Conservation (phyloP, 177 flowering plant genomes). For the Vitis hybrid region DNA sequence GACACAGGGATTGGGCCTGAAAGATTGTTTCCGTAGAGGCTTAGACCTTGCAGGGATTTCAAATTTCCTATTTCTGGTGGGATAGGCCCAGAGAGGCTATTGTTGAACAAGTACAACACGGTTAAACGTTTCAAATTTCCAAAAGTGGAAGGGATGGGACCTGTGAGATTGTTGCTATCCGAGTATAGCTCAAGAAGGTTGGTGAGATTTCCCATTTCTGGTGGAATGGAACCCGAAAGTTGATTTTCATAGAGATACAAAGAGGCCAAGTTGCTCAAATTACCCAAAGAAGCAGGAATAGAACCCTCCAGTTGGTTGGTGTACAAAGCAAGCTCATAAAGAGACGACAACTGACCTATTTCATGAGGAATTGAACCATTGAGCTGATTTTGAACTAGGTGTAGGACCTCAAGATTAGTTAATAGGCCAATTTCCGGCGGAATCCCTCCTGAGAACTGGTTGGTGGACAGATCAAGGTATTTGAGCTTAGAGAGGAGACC, state of each 20-base stretch:
- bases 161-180: not conserved
- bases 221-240: too few relatives aligned
- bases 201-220: too few relatives aligned
- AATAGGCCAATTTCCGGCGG: not conserved
- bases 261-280: not conserved
- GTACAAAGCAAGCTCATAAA: not conserved
- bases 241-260: too few relatives aligned
- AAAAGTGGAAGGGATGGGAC: not conserved
- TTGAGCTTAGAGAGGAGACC: slow-evolving; percentile 7
- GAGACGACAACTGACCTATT: not conserved
- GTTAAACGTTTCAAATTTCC: not conserved
- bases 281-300: not conserved
- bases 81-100: not conserved
- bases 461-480: not conserved
- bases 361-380: not conserved
- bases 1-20: not conserved
- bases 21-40: not conserved
- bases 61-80: not conserved
- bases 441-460: not conserved
- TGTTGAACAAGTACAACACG: not conserved
- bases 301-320: not conserved
- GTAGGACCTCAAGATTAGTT: not conserved
- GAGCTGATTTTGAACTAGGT: not conserved
- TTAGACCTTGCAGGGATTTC: not conserved
- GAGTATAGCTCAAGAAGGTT: too few relatives aligned